These are phyloP conservation scores for Coccomyxa subellipsoidea DNA, from an alignment of 163 green algal genomes.

Conservation along the genomic window DNA sequence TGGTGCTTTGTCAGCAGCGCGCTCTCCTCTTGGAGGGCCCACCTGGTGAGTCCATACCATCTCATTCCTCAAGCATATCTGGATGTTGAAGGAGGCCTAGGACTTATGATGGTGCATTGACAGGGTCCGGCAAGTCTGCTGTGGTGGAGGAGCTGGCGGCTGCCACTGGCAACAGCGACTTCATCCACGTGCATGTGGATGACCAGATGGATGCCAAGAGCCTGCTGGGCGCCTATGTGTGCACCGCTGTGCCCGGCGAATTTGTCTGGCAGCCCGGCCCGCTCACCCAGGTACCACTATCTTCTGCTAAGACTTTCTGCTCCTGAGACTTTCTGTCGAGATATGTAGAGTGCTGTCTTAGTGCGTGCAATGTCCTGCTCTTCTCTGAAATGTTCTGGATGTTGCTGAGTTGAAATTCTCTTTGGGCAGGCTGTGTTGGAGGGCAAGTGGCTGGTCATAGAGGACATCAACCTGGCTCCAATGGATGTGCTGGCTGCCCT, in stretches of 20 bases:
- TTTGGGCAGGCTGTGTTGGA: slow-evolving; percentile 68
- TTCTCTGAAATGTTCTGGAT: no score
- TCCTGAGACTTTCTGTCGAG: no score
- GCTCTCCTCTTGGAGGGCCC: slow-evolving; percentile 90
- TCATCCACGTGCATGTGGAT: slow-evolving; percentile 88
- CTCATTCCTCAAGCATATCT: neutral
- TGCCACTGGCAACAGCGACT: slow-evolving; percentile 66
- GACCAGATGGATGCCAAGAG: slow-evolving; percentile 95
- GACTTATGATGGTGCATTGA: no score
- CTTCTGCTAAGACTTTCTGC: no score
- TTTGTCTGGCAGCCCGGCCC: slow-evolving; percentile 94
- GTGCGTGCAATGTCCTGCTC: no score
- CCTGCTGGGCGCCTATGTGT: slow-evolving; percentile 93
- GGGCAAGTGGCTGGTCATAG: slow-evolving; percentile 92
- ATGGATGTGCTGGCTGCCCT: slow-evolving; percentile 88
- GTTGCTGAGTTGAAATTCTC: no score
- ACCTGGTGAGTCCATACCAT: slow-evolving; percentile 41
- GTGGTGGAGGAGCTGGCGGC: slow-evolving; percentile 73
- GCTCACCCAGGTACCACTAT: slow-evolving; percentile 71
- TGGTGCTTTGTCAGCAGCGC: slow-evolving; percentile 71
- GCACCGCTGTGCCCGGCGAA: slow-evolving; percentile 84
- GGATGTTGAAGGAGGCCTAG: neutral
- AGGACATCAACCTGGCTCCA: slow-evolving; percentile 91
- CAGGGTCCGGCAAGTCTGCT: slow-evolving; percentile 81
- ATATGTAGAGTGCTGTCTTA: no score